Base-by-base conservation (phyloP, 148 eudicot genomes). In the Rheum nobile region DNA sequence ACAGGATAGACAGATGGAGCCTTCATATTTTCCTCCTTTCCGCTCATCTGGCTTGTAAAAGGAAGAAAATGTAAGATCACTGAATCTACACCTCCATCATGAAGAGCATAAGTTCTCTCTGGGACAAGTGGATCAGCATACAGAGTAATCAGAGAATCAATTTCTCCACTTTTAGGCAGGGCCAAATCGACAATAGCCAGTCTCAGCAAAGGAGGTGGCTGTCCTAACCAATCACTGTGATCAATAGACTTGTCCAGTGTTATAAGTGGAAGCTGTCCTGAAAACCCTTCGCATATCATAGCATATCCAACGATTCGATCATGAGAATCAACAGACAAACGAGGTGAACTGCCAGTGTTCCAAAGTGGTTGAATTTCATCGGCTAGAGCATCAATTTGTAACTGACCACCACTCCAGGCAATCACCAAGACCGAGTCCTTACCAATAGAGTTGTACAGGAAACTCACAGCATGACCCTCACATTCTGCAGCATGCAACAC, bases 301-400 rank as follows among this genome's bases (percentile, higher is more conserved):
- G 98, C 98, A 82, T 84, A 88, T 77, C 96, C 89, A 72, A 80
- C 21, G 41, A 91, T 88, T 72, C 75, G 78, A 77, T 85, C 85
- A 78, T 83, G 78, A 52, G 90, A 76, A 83, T 88, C 91, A 69
- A 91, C 84, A 79, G 83, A 79, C 35, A 91, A 77, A 71, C 88
- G 96, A 75, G 97, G 98, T 22, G 83, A 91, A 74, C 79, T 87
- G 57, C 87, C 86, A 76, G 80, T 68, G 24, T 75, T 76, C 98
- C 98, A 95, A 67, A 91, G 82, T 26, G 98, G 98, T 77, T 91
- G 98, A 78, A 91, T 82, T 85, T 95, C 98, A 83, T 95, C 98
- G 46, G 89, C 93, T 74, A 95, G 79, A 70, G 97, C 98, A 90
- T 95, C 98, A 68, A 95, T 83, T 77, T 91, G 98, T 75, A 95